These are phyloP conservation scores for Aspergillus novoparasiticus DNA, from an alignment of 2,329 filamentous ascomycete species.

Conservation along the genomic window DNA sequence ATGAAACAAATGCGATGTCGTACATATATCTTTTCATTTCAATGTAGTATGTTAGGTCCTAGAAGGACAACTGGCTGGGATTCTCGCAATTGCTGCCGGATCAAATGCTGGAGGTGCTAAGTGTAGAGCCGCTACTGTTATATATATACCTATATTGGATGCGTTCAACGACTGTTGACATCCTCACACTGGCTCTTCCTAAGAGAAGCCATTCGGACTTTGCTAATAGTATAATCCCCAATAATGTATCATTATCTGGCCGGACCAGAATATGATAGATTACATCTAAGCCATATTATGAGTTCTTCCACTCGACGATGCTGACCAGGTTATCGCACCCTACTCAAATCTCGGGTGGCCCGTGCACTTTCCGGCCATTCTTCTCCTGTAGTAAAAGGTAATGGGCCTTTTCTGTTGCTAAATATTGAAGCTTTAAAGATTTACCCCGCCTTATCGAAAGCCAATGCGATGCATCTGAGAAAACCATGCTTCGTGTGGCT, in stretches of 20 bases:
- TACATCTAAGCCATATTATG: no score
- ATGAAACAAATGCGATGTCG: background rate
- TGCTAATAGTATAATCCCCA: background rate
- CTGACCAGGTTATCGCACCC: background rate
- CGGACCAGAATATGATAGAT: no score
- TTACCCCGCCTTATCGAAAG: background rate
- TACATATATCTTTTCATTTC: background rate
- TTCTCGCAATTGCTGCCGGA: background rate
- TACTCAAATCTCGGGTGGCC: background rate
- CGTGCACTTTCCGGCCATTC: background rate
- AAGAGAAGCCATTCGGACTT: background rate
- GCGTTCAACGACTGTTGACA: no score
- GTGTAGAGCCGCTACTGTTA: background rate
- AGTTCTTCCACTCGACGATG: background rate
- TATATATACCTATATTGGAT: no score
- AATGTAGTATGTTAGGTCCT: background rate
- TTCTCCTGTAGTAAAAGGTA: no score
- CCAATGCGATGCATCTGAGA: background rate
- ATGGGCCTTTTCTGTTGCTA: no score
- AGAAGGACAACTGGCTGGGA: background rate
- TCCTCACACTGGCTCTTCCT: background rate
- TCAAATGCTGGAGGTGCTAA: background rate
- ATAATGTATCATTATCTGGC: background rate
- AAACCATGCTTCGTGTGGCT: background rate
- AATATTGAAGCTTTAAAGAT: no score